Evolutionary conservation across 2,329 filamentous ascomycete genomes (phyloP).

Genomic region (Tothia fuscella): DNA sequence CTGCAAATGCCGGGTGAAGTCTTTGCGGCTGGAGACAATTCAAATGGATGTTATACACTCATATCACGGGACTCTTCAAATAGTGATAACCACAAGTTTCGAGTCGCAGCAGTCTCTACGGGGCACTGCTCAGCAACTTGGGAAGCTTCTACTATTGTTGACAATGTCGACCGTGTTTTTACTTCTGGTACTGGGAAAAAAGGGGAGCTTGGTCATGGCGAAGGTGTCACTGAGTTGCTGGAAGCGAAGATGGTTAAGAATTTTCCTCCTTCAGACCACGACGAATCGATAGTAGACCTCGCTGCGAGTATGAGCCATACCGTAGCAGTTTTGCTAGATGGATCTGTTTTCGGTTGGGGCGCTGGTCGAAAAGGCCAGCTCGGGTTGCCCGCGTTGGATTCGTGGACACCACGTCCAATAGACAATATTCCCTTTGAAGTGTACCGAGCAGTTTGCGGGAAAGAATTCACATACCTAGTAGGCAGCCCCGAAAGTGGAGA

Average conservation of each 20-base stretch:
- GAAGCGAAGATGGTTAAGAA: conserved; percentile 38
- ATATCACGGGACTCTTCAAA: neutral
- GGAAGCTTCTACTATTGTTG: conserved; percentile 57
- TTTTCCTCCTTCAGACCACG: conserved; percentile 50
- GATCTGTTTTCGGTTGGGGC: conserved; percentile 79
- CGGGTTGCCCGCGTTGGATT: conserved; percentile 41
- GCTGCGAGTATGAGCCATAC: conserved; percentile 68
- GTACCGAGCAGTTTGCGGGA: conserved; percentile 59
- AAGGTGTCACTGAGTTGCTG: conserved; percentile 15
- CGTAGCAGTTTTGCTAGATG: conserved; percentile 60
- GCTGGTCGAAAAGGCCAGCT: conserved; percentile 76
- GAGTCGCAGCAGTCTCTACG: conserved; percentile 3
- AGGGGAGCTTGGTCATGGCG: conserved; percentile 60
- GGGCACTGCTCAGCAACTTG: conserved; percentile 56
- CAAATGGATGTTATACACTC: conserved; percentile 3
- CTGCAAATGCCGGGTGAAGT: conserved; percentile 27
- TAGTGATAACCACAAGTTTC: neutral
- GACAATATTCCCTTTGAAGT: conserved; percentile 49
- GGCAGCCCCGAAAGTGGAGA: conserved; percentile 42
- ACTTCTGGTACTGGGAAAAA: conserved; percentile 54
- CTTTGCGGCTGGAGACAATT: conserved; percentile 7
- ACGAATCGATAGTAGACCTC: conserved; percentile 36
- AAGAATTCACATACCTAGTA: conserved; percentile 73
- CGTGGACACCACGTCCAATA: conserved; percentile 52
- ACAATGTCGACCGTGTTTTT: conserved; percentile 43